These are phyloP conservation scores for Quercus rubra DNA, from an alignment of 306 rosid genomes.

Conservation along the genomic window DNA sequence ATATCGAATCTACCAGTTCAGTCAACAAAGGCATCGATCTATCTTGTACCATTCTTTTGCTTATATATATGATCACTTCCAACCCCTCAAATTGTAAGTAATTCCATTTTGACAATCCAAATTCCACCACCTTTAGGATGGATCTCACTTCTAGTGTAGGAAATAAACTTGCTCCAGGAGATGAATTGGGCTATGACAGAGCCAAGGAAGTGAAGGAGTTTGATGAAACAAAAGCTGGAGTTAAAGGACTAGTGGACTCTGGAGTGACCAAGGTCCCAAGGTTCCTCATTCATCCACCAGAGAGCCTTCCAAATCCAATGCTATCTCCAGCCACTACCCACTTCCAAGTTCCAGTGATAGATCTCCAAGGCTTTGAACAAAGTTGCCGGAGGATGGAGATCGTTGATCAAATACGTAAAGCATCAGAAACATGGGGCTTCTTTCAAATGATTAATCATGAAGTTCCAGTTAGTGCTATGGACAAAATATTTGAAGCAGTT, in stretches of 20 bases:
- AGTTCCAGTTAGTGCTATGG: slow-evolving; percentile 48
- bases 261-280: slow-evolving; percentile 56
- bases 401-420: slow-evolving; percentile 41
- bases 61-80: slow-evolving; percentile 21
- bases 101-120: neutral
- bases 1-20: slow-evolving; percentile 15
- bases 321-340: neutral
- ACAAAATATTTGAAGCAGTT: slow-evolving; percentile 36
- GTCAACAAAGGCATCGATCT: slow-evolving; percentile 17
- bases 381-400: slow-evolving; percentile 24
- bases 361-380: slow-evolving; percentile 39
- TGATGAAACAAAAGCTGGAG: slow-evolving; percentile 70
- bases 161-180: neutral
- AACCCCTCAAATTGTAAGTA: slow-evolving; percentile 15
- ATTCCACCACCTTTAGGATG: slow-evolving; percentile 15
- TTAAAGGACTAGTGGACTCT: slow-evolving; percentile 63
- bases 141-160: neutral
- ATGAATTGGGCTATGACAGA: slow-evolving; percentile 39
- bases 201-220: slow-evolving; percentile 60
- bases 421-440: slow-evolving; percentile 70
- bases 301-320: slow-evolving; percentile 4
- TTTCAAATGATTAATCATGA: slow-evolving; percentile 80
- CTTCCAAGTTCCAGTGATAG: slow-evolving; percentile 55
- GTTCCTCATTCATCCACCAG: slow-evolving; percentile 55
- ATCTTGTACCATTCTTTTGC: slow-evolving; percentile 24